Conservation (phyloP, 495 filamentous ascomycete species). For the Podospora pseudoanserina region DNA sequence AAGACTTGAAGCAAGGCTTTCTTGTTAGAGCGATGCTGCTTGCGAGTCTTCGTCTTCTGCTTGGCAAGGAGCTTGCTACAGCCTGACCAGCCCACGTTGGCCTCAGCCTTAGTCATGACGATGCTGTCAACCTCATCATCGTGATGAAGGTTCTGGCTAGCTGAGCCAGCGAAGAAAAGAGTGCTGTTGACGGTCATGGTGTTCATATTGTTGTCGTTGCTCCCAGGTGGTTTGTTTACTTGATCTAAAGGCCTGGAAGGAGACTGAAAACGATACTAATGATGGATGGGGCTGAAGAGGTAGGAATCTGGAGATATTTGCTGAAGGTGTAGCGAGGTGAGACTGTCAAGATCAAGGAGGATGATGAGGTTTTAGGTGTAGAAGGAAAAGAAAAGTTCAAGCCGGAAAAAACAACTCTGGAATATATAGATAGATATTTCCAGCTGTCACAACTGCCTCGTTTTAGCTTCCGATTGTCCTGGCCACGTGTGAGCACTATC, state of each 20-base stretch:
- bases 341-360: background rate
- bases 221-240: background rate
- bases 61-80: background rate
- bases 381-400: background rate
- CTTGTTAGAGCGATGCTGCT: constrained; percentile 2
- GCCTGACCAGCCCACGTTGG: background rate
- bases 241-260: background rate
- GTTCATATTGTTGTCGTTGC: background rate
- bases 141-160: background rate
- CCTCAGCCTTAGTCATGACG: background rate
- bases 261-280: background rate
- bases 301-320: background rate
- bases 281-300: background rate
- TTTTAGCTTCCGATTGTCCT: background rate
- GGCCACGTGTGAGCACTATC: background rate
- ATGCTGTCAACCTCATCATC: background rate
- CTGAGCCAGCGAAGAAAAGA: background rate
- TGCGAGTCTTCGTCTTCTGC: background rate
- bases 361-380: background rate
- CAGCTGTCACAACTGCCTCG: background rate
- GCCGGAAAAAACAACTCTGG: background rate
- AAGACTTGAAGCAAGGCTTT: background rate
- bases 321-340: background rate
- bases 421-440: background rate
- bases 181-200: background rate